phyloP scores from a whole-genome alignment of 495 filamentous ascomycete genomes.

The Tuber microsphaerosporum region DNA sequence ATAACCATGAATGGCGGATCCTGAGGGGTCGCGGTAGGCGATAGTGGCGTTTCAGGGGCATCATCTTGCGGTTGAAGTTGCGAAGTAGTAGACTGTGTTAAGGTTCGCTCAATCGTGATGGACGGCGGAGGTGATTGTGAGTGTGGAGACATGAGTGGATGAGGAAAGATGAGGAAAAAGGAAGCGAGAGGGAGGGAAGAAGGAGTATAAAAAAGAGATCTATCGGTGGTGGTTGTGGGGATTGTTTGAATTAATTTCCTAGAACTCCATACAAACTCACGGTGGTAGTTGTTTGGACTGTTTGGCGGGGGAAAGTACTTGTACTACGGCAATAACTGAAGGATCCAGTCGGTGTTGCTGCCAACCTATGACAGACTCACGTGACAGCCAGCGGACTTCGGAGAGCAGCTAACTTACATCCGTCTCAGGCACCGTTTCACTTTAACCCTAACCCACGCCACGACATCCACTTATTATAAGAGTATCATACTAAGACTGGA shows the following conservation, averaged over 20 bases:
- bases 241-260: neutral
- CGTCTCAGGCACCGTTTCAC: neutral
- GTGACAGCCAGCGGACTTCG: neutral
- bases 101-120: neutral
- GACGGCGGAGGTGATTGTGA: neutral
- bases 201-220: neutral
- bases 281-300: neutral
- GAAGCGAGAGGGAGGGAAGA: neutral
- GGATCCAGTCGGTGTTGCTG: neutral
- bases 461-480: neutral
- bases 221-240: neutral
- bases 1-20: neutral
- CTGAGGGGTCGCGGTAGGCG: neutral
- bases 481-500: neutral
- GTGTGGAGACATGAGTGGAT: neutral
- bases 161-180: neutral
- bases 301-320: neutral
- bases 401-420: neutral
- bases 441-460: constrained; percentile 1
- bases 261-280: neutral
- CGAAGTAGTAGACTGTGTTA: neutral
- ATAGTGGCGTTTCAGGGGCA: constrained; percentile 17
- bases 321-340: neutral
- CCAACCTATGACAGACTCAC: neutral
- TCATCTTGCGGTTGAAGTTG: constrained; percentile 8